Evolutionary conservation across 306 rosid species (phyloP), one percentile per base, ranked within the genome.

Genomic region (Prunus mongolica): DNA sequence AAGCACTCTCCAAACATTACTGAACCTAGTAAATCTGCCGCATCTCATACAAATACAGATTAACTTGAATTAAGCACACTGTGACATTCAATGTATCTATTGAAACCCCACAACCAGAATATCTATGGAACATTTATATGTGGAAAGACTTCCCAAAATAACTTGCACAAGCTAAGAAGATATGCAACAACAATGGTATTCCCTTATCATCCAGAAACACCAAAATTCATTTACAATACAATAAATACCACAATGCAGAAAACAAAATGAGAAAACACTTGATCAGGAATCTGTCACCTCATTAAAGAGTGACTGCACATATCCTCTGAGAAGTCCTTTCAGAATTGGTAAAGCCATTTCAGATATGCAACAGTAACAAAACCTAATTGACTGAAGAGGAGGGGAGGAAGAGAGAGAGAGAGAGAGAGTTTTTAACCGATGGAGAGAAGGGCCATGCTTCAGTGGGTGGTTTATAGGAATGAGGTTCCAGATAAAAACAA

Each of bases 311-410:
- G 89, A 84, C 61, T 64, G 78, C 57, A 82, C 38, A 83, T 87
- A 91, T 58, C 64, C 84, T 51, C 76, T 85, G 71, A 84, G 88
- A 71, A 88, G 86, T 73, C 76, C 90, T 72, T 76, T 76, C 45
- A 89, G 89, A 84, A 91, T 84, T 54, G 77, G 65, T 77, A 82
- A 28, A 69, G 92, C 73, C 93, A 91, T 91, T 73, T 77, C 49
- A 9, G 44, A 12, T 45, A 71, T 38, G 47, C 77, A 38, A 75
- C 46, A 30, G 9, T 28, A 12, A 19, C 57, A 79, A 32, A 54
- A 27, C 5, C 66, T 18, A 10, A 44, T 44, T 71, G 76, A 79
- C 81, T 47, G 68, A 79, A 30, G 5, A 75, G 3, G 12, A 3
- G 14, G 13, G 7, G 14, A 19, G 49, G 22, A 41, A 57, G 56